Evolutionary conservation across 2,329 filamentous ascomycete genomes (phyloP), one percentile per base, ranked within the genome.

Genomic region (Emmonsia crescens): DNA sequence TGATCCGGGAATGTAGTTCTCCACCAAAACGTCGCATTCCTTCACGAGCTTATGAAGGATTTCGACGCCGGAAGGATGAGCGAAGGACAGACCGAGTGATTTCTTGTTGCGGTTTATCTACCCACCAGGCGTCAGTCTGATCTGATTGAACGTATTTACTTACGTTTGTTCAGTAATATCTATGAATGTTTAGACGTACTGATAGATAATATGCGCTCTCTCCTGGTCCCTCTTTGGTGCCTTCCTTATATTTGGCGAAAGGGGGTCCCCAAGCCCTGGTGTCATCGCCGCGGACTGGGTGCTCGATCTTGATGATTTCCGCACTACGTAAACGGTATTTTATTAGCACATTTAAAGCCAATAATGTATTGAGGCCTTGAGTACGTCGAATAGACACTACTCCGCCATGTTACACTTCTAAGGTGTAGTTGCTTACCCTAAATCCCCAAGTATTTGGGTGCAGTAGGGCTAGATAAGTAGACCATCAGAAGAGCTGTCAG

Each of bases 41-140:
- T 87, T 86, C 1, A 85, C 91, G 0, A 99, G 83, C 68, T 87
- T 86, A 76, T 96, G 92, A 4, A 99, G 80, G 62, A 99, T 91
- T 14, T 89, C 85, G 29, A 96, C 87, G 8, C 94, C 94, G 1
- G 87, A 83, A 33, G 86, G 82, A 69, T 96, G 86, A 68, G 94
- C 89, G 71, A 99, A 99, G 0, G 92, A 96, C 1, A 99, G 80
- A 0, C 85, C 94, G 1, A 99, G 76, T 0, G 93, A 97, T 73
- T 94, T 96, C 74, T 99, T 99, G 78, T 99, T 99, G 59, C 94
- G 89, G 72, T 97, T 97, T 19, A 91, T 90, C 91, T 96, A 65
- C 16, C 14, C 12, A 27, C 4, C 52, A 16, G 16, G 48, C 42
- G 38, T 40, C 5, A 42, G 36, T 19, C 21, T 5, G 60, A 44